A percentile compares a stretch with the other conserved stretches of the same genome.
Evolutionary conservation across 1,284 basidiomycete genomes (phyloP).

Genomic region (Pseudozyma thailandica): DNA sequence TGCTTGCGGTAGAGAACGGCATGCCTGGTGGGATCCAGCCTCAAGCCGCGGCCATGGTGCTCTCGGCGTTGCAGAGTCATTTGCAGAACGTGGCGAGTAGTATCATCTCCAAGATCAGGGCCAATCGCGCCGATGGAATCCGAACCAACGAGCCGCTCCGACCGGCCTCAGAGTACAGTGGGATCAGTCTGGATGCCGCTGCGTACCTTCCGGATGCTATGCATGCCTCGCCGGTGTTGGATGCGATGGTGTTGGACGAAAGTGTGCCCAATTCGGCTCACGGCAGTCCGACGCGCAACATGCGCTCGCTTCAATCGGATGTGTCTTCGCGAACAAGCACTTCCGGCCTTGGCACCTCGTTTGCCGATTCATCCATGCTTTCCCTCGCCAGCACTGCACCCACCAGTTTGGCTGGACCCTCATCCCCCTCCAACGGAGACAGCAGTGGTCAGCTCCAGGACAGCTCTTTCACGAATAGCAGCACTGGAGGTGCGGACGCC

Average conservation of each 20-base stretch:
- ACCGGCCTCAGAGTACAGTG: conserved; percentile 27
- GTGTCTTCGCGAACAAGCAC: conserved; percentile 48
- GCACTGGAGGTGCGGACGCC: conserved; percentile 23
- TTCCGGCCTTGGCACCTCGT: conserved; percentile 38
- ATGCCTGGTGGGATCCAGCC: conserved; percentile 66
- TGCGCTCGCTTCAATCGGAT: conserved; percentile 46
- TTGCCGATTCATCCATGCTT: conserved; percentile 55
- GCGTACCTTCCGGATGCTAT: conserved; percentile 18
- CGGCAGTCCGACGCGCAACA: conserved; percentile 28
- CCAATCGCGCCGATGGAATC: conserved; percentile 55
- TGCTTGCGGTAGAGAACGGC: conserved; percentile 68
- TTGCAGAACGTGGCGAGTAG: conserved; percentile 62
- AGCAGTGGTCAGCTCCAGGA: conserved; percentile 43
- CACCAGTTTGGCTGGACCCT: conserved; percentile 44
- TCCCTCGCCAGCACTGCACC: conserved; percentile 56
- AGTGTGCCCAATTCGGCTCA: conserved; percentile 26
- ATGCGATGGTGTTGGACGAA: conserved; percentile 41
- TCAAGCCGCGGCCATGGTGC: conserved; percentile 66
- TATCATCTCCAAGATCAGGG: conserved; percentile 61
- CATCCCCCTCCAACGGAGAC: conserved; percentile 44
- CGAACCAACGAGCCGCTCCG: conserved; percentile 39
- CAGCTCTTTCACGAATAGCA: conserved; percentile 40
- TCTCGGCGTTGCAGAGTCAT: conserved; percentile 66
- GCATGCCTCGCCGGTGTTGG: conserved; percentile 21
- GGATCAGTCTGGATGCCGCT: conserved; percentile 23